These are phyloP conservation scores for Apiospora aurea DNA, from an alignment of 2,329 filamentous ascomycete genomes.

Conservation along the genomic window DNA sequence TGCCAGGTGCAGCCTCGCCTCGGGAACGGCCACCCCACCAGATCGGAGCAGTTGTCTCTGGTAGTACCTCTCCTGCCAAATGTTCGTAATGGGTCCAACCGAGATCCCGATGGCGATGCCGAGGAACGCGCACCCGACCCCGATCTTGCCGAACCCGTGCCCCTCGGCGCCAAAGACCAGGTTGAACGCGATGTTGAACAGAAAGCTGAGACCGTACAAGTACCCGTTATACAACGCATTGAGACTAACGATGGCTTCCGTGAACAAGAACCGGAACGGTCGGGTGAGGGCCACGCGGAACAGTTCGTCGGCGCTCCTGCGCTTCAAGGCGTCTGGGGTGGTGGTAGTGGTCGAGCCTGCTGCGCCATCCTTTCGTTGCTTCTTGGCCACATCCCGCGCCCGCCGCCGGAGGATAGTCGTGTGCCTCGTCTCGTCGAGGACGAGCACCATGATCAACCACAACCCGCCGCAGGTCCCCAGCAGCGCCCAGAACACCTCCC, in stretches of 20 bases:
- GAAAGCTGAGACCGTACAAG: constrained; percentile 55
- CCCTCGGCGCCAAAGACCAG: constrained; percentile 55
- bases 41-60: constrained; percentile 41
- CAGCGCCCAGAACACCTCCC: constrained; percentile 53
- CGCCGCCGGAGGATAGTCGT: constrained; percentile 49
- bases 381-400: constrained; percentile 40
- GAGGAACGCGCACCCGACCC: constrained; percentile 49
- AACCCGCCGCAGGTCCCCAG: constrained; percentile 51
- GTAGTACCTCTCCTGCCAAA: constrained; percentile 53
- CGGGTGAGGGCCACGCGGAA: constrained; percentile 51
- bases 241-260: constrained; percentile 55
- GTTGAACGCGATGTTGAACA: constrained; percentile 57
- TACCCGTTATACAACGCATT: constrained; percentile 57
- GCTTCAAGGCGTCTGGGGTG: constrained; percentile 46
- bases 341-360: constrained; percentile 32
- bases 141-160: constrained; percentile 48
- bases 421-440: constrained; percentile 52
- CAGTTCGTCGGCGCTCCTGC: constrained; percentile 43
- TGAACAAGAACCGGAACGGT: constrained; percentile 54
- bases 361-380: constrained; percentile 20
- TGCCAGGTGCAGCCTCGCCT: constrained; percentile 49
- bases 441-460: constrained; percentile 50
- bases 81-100: constrained; percentile 50
- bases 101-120: constrained; percentile 47
- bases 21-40: constrained; percentile 45